A percentile compares a stretch with the other conserved stretches of the same genome.
These are phyloP conservation scores for Podospora bellae-mahoneyi DNA, from an alignment of 495 filamentous ascomycete genomes.

Conservation along the genomic window DNA sequence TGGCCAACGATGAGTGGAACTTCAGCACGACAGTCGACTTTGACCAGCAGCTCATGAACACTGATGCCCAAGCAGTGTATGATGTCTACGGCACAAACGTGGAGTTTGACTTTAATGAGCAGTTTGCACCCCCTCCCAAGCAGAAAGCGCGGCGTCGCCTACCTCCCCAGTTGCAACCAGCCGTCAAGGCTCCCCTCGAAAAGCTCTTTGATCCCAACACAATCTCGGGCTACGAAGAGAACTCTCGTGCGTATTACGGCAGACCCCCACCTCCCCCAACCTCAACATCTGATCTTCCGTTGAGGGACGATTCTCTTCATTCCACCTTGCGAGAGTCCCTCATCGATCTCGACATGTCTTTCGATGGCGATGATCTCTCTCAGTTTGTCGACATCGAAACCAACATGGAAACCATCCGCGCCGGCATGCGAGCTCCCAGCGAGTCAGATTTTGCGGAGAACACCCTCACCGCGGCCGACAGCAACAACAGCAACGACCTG, in stretches of 20 bases:
- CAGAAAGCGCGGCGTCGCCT: slow-evolving; percentile 44
- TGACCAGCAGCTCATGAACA: slow-evolving; percentile 56
- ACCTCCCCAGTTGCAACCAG: slow-evolving; percentile 50
- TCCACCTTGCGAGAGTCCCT: slow-evolving; percentile 51
- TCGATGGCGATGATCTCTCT: slow-evolving; percentile 48
- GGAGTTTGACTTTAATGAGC: slow-evolving; percentile 45
- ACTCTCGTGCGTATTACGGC: slow-evolving; percentile 51
- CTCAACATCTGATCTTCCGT: slow-evolving; percentile 50
- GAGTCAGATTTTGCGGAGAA: slow-evolving; percentile 41
- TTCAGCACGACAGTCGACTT: slow-evolving; percentile 87
- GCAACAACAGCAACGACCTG: slow-evolving; percentile 34
- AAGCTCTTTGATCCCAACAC: slow-evolving; percentile 58
- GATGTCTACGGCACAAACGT: slow-evolving; percentile 52
- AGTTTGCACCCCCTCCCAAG: slow-evolving; percentile 37
- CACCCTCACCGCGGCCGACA: not conserved
- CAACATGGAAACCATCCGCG: slow-evolving; percentile 58
- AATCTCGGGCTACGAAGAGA: slow-evolving; percentile 54
- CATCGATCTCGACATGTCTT: slow-evolving; percentile 55
- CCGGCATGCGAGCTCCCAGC: slow-evolving; percentile 42
- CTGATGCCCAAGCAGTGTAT: slow-evolving; percentile 46
- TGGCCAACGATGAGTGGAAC: slow-evolving; percentile 75
- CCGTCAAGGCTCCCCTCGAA: slow-evolving; percentile 49
- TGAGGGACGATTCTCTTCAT: slow-evolving; percentile 51
- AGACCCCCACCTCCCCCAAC: slow-evolving; percentile 32
- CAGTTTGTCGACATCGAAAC: slow-evolving; percentile 59